Base-by-base conservation (phyloP, 257 asterid species). In the Nicotiana otophora region DNA sequence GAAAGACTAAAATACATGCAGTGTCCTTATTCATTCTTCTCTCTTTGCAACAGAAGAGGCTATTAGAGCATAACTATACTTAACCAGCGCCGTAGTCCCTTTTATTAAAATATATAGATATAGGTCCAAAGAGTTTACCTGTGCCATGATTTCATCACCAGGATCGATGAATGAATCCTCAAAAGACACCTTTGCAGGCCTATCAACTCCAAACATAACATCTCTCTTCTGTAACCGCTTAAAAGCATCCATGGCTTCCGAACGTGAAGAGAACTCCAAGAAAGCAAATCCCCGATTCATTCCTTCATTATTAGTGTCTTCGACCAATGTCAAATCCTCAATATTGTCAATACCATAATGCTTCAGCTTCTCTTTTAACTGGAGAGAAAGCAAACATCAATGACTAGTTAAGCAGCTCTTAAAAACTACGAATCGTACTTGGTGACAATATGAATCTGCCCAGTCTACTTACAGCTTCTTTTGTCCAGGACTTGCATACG, bases 121-220 rank as follows among this genome's bases (percentile, higher is more conserved):
- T 81, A 23, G 51, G 74, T 83, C 85, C 87, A 81, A 83, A 84
- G 84, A 55, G 58, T 55, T 81, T 92, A 96, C 99, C 98, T 96
- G 96, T 84, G 99, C 96, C 99, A 96, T 96, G 85, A 96, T 95
- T 87, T 96, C 98, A 87, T 94, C 98, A 83, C 98, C 98, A 33
- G 99, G 99, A 85, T 96, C 98, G 82, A 93, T 88, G 86, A 94
- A 93, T 79, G 99, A 95, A 87, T 96, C 99, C 31, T 98, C 99
- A 88, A 96, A 94, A 62, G 99, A 93, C 84, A 96, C 97, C 90
- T 96, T 96, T 69, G 98, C 99, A 14, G 97, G 97, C 89, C 96
- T 90, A 85, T 94, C 98, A 68, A 91, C 91, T 87, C 99, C 99
- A 91, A 96, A 92, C 68, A 80, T 19, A 80, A 95, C 89, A 89